Conservation (phyloP, 306 rosid species). For the Canavalia gladiata region DNA sequence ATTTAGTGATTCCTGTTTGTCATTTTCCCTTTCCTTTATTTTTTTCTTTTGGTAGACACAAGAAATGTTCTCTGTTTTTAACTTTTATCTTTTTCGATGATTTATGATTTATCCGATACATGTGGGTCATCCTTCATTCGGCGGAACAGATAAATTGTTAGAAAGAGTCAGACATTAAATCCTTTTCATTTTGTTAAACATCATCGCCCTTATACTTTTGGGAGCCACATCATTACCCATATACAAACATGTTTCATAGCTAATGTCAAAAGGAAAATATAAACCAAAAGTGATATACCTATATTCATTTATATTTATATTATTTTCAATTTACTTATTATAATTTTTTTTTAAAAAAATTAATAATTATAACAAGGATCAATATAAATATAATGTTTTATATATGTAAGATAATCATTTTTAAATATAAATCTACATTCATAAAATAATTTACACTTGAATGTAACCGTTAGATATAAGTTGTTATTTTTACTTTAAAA, state of each 20-base stretch:
- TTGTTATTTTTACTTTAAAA: too few relatives aligned
- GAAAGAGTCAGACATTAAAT: constrained; percentile 2
- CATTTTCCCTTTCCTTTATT: neutral
- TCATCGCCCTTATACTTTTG: neutral
- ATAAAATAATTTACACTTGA: too few relatives aligned
- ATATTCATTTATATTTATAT: too few relatives aligned
- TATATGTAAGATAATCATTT: too few relatives aligned
- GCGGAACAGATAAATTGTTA: constrained; percentile 7
- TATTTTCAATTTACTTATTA: too few relatives aligned
- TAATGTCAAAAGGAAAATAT: neutral
- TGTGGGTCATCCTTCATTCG: constrained; percentile 30
- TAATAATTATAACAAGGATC: too few relatives aligned
- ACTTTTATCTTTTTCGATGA: neutral
- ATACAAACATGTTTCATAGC: neutral
- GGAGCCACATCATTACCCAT: constrained; percentile 10
- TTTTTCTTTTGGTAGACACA: neutral
- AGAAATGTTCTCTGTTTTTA: neutral
- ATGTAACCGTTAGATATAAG: too few relatives aligned
- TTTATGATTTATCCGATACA: constrained; percentile 32
- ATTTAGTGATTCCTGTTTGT: constrained; percentile 7
- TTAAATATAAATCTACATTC: too few relatives aligned
- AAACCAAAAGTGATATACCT: too few relatives aligned
- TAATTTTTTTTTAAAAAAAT: too few relatives aligned
- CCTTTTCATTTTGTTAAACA: constrained; percentile 6
- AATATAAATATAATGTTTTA: too few relatives aligned